A percentile compares a stretch with the other conserved stretches of the same genome.
These are phyloP conservation scores for Corylus avellana DNA, from an alignment of 306 rosid genomes.

Conservation along the genomic window DNA sequence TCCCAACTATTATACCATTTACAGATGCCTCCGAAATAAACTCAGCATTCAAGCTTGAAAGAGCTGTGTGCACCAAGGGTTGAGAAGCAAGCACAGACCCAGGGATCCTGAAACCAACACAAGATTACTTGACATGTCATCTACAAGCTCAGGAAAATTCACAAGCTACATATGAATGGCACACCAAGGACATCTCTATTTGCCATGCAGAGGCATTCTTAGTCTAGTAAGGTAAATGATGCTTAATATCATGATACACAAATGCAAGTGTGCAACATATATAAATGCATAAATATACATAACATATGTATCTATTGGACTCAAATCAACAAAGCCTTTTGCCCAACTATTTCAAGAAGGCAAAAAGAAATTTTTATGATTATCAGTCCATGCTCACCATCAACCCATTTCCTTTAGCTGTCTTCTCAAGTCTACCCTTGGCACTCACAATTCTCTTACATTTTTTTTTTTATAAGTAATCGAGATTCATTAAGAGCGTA, in stretches of 20 bases:
- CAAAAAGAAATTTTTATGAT: background rate
- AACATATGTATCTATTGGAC: background rate
- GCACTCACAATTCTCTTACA: background rate
- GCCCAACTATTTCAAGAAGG: background rate
- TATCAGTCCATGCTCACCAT: background rate
- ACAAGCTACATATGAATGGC: background rate
- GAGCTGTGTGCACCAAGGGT: conserved; percentile 89
- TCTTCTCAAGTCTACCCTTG: background rate
- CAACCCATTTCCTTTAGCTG: background rate
- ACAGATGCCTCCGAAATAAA: conserved; percentile 95
- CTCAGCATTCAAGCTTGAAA: conserved; percentile 90
- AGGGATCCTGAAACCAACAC: conserved; percentile 72
- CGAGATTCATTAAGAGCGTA: too few relatives aligned
- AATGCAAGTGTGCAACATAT: background rate
- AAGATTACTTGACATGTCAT: conserved; percentile 7
- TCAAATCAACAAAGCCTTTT: background rate
- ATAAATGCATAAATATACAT: background rate
- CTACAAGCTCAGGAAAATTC: background rate
- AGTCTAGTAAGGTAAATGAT: background rate
- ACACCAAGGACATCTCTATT: background rate
- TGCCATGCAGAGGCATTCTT: background rate
- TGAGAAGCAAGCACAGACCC: conserved; percentile 89
- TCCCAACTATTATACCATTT: conserved; percentile 58
- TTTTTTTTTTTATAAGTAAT: background rate
- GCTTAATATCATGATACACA: background rate